Percentiles rank a stretch among this genome's conserved stretches.
Conservation (phyloP, 441 rosid genomes). For the Breynia disticha region DNA sequence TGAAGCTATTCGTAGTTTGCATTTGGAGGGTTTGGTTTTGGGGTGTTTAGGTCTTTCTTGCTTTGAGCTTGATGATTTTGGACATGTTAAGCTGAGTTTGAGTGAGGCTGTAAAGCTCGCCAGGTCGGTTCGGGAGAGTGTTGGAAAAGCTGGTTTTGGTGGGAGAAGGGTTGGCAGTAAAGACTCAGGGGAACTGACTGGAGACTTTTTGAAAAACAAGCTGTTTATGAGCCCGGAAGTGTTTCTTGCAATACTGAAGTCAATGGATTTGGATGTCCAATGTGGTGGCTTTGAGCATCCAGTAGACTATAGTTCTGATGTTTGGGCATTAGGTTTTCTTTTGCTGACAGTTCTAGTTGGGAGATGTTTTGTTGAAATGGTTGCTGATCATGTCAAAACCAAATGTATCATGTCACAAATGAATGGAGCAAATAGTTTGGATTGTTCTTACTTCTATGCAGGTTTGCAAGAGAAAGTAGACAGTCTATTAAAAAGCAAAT, state of each 20-base stretch:
- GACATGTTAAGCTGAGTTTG: conserved; percentile 48
- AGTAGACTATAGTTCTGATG: conserved; percentile 42
- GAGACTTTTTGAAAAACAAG: conserved; percentile 26
- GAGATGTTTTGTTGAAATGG: conserved; percentile 28
- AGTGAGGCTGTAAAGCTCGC: conserved; percentile 36
- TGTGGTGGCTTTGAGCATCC: conserved; percentile 17
- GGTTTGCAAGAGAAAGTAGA: conserved; percentile 34
- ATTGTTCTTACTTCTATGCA: conserved; percentile 21
- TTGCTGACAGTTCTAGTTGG: conserved; percentile 51
- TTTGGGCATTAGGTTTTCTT: conserved; percentile 64
- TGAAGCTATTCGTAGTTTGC: conserved; percentile 52
- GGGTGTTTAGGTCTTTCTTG: conserved; percentile 58
- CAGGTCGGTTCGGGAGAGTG: conserved; percentile 21
- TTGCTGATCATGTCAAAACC: conserved; percentile 28
- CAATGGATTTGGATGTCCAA: conserved; percentile 21
- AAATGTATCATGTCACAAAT: conserved; percentile 14
- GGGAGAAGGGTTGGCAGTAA: conserved; percentile 21
- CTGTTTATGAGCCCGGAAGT: conserved; percentile 57
- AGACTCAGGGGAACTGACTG: conserved; percentile 25
- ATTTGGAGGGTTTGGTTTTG: conserved; percentile 37
- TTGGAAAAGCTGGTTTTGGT: conserved; percentile 19
- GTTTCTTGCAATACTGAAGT: conserved; percentile 38
- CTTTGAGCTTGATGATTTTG: conserved; percentile 53
- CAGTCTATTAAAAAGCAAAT: conserved; percentile 26
- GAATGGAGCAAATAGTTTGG: conserved; percentile 24